Conservation (phyloP, 306 rosid species). For the Lotus japonicus region DNA sequence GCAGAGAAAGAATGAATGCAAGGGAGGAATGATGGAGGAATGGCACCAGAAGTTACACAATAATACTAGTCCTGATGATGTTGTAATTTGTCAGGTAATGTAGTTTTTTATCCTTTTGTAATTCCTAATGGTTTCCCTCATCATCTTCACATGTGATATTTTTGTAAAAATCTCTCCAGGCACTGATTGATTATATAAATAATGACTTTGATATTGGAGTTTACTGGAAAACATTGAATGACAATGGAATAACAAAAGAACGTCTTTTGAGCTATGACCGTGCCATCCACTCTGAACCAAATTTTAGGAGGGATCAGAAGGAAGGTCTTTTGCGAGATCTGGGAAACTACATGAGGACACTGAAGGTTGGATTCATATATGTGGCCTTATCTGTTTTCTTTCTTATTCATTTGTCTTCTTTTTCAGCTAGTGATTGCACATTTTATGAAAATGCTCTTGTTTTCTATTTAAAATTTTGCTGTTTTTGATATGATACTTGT, state of each 20-base stretch:
- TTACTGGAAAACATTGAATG: conserved; percentile 91
- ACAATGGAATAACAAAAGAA: conserved; percentile 93
- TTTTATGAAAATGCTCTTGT: conserved; percentile 10
- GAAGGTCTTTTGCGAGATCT: conserved; percentile 83
- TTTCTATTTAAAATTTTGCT: not conserved
- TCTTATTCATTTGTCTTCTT: not conserved
- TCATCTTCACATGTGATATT: conserved; percentile 13
- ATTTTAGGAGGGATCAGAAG: conserved; percentile 73
- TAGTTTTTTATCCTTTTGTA: conserved; percentile 17
- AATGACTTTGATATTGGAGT: conserved; percentile 68
- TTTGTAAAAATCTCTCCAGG: conserved; percentile 47
- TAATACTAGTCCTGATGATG: conserved; percentile 98
- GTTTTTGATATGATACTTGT: not conserved
- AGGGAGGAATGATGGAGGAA: conserved; percentile 96
- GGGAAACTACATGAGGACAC: conserved; percentile 80
- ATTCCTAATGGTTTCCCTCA: conserved; percentile 11
- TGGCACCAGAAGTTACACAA: conserved; percentile 99
- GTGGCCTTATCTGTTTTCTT: conserved; percentile 10
- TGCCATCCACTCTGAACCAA: conserved; percentile 83
- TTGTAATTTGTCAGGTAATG: conserved; percentile 92
- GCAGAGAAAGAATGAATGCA: conserved; percentile 81
- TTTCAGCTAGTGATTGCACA: conserved; percentile 1
- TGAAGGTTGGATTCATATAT: conserved; percentile 65
- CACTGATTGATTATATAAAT: conserved; percentile 70
- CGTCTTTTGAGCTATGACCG: conserved; percentile 96